Percentiles rank a stretch among this genome's conserved stretches.
These are phyloP conservation scores for Dendrobium catenatum DNA, from an alignment of 106 monocot species.

Conservation along the genomic window DNA sequence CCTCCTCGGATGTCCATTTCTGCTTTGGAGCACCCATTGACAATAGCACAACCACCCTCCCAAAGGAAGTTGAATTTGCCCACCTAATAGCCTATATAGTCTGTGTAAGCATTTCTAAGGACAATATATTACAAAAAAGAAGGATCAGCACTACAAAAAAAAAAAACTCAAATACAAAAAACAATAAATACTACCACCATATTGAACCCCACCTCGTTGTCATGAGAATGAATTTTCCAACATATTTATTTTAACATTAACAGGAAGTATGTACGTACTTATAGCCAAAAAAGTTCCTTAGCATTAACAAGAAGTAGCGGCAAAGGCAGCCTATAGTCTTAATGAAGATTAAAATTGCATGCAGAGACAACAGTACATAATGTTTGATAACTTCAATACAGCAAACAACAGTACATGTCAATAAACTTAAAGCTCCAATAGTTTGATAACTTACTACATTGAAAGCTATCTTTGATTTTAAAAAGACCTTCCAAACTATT, in stretches of 20 bases:
- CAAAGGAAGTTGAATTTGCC: background rate
- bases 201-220: background rate
- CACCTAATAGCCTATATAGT: conserved; percentile 1
- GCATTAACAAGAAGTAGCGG: too few species aligned
- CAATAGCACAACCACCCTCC: background rate
- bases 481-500: too few species aligned
- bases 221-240: background rate
- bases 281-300: too few species aligned
- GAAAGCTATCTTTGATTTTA: too few species aligned
- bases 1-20: conserved; percentile 75
- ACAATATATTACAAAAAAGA: background rate
- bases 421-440: too few species aligned
- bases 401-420: background rate
- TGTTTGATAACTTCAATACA: background rate
- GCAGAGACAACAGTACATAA: too few species aligned
- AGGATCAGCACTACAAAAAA: background rate
- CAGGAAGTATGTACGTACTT: background rate
- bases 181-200: background rate
- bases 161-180: background rate
- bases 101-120: background rate
- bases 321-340: background rate
- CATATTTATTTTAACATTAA: background rate
- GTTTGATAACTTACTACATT: too few species aligned
- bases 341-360: background rate
- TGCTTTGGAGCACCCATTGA: conserved; percentile 83